A percentile compares a stretch with the other conserved stretches of the same genome.
Evolutionary conservation across 768 basidiomycete genomes (phyloP).

Genomic region (Dacryopinax primogenitus): DNA sequence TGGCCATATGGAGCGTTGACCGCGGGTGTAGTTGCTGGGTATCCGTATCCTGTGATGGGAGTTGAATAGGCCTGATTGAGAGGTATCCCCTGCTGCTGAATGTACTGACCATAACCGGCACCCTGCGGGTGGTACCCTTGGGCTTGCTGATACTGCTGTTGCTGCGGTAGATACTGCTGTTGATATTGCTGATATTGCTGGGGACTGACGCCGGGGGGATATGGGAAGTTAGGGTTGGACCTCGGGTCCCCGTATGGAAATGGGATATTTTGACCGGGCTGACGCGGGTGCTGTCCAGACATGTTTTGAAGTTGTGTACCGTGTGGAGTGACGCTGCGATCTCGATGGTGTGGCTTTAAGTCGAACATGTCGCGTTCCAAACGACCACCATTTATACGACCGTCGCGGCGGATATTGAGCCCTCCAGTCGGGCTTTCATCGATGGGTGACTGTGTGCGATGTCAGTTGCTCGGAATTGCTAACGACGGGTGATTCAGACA

Average conservation of each 20-base stretch:
- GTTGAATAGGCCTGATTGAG: neutral
- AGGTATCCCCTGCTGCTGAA: neutral
- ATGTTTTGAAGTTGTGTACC: neutral
- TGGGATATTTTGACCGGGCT: neutral
- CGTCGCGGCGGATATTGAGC: neutral
- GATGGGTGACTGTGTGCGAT: neutral
- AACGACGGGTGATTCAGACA: neutral
- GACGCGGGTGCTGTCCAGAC: conserved; percentile 4
- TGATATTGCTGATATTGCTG: neutral
- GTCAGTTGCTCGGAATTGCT: neutral
- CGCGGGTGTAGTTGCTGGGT: neutral
- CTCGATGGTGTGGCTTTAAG: neutral
- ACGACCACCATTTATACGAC: neutral
- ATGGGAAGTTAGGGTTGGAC: neutral
- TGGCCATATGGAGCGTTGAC: neutral
- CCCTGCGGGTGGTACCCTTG: neutral
- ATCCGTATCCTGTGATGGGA: neutral
- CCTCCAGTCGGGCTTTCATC: neutral
- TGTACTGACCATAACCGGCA: neutral
- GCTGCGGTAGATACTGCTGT: neutral
- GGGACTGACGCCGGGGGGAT: neutral
- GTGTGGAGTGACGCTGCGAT: neutral
- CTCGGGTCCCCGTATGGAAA: neutral
- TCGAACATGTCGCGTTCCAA: neutral
- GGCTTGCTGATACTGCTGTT: neutral